Base-by-base conservation (phyloP, 768 basidiomycete genomes). In the Mycena chlorophos region DNA sequence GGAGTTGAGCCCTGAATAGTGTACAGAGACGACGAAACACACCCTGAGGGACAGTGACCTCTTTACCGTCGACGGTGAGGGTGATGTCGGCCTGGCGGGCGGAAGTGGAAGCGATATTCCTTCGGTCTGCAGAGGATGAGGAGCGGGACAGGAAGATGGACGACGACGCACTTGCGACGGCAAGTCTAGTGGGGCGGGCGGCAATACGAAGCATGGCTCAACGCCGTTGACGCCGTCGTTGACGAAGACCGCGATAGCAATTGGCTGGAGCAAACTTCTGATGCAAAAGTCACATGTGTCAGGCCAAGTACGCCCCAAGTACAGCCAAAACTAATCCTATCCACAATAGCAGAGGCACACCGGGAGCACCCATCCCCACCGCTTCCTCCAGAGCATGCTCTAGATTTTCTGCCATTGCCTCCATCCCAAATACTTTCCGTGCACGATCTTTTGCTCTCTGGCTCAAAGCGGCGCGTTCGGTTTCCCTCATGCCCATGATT, bases 31-130 rank as follows among this genome's bases (percentile, higher is more conserved):
- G 49, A 46, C 43, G 43, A 43, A 39, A 57, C 86, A 53, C 55
- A 91, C 95, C 96, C 78, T 96, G 94, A 25, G 94, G 94, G 31
- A 99, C 94, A 2, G 93, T 94, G 20, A 99, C 94, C 75, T 94
- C 89, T 74, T 95, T 97, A 60, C 96, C 96, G 72, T 99, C 95
- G 38, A 98, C 88, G 1, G 94, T 96, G 27, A 98, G 75, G 28
- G 94, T 96, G 63, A 98, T 88, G 62, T 93, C 89, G 42, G 88
- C 88, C 65, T 79, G 80, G 54, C 82, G 78, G 55, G 78, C 70
- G 17, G 88, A 80, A 1, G 87, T 82, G 34, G 90, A 87, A 12
- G 86, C 75, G 68, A 91, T 80, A 29, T 78, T 75, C 57, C 87
- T 78, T 58, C 78, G 79, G 65, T 78, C 88, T 88, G 49, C 10